phyloP scores from a whole-genome alignment of 305 asterid species.

The Fraxinus nigra region DNA sequence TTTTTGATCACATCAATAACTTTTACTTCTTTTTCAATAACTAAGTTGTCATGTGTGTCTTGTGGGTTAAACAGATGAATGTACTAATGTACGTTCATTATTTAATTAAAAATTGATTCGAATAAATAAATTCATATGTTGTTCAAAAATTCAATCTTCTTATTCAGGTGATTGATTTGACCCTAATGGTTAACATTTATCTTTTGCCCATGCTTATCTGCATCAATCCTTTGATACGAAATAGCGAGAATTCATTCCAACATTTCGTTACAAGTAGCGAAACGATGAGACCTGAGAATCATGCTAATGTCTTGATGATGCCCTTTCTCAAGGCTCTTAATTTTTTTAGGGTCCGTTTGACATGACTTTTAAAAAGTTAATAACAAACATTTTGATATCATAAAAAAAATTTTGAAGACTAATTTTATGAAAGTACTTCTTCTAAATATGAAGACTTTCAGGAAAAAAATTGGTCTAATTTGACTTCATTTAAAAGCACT shows the following conservation, averaged over 20 bases:
- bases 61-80: not conserved
- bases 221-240: not conserved
- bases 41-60: not conserved
- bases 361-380: too few relatives aligned
- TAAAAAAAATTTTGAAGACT: not conserved
- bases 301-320: not conserved
- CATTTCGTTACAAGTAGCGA: not conserved
- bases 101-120: not conserved
- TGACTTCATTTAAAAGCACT: too few relatives aligned
- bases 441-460: too few relatives aligned
- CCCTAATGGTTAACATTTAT: not conserved
- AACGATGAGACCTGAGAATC: not conserved
- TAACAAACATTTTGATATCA: not conserved
- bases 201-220: not conserved
- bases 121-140: too few relatives aligned
- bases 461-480: too few relatives aligned
- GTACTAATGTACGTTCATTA: not conserved
- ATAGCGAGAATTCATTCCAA: not conserved
- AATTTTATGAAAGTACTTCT: too few relatives aligned
- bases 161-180: not conserved
- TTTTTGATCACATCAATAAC: too few relatives aligned
- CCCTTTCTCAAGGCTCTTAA: not conserved
- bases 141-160: not conserved
- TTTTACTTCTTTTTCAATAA: too few relatives aligned
- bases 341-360: too few relatives aligned